A percentile compares a stretch with the other conserved stretches of the same genome.
These are phyloP conservation scores for Trypanosoma avium DNA, from an alignment of 208 protist species.

Conservation along the genomic window DNA sequence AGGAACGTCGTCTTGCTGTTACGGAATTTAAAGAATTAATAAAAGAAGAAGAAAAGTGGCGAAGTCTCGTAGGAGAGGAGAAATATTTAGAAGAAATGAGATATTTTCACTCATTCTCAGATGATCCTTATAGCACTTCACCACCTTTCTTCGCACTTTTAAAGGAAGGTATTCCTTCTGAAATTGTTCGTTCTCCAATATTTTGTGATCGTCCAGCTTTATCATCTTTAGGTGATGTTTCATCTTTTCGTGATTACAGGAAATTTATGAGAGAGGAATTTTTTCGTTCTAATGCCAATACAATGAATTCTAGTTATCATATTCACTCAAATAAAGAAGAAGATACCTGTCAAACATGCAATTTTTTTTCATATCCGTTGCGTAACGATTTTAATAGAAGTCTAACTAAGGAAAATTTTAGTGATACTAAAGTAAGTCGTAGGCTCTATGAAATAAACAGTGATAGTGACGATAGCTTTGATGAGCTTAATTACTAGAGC, in stretches of 20 bases:
- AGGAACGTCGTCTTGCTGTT: conserved; percentile 6
- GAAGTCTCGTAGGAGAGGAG: conserved; percentile 10
- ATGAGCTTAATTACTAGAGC: conserved; percentile 24
- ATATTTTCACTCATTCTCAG: conserved; percentile 8
- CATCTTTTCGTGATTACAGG: conserved; percentile 21
- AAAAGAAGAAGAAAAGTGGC: conserved; percentile 10
- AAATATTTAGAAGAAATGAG: conserved; percentile 16
- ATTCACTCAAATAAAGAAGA: background rate
- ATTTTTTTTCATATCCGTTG: background rate
- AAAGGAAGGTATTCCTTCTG: conserved; percentile 6
- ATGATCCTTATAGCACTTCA: background rate
- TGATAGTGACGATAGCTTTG: conserved; percentile 21
- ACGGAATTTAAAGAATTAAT: background rate
- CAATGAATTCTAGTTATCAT: background rate
- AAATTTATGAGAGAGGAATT: conserved; percentile 15
- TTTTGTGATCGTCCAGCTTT: background rate
- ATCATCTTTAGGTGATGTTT: conserved; percentile 9
- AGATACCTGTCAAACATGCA: conserved; percentile 1
- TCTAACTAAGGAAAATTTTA: too few relatives aligned
- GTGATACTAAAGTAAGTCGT: background rate
- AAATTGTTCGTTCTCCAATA: conserved; percentile 7
- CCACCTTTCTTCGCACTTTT: conserved; percentile 9
- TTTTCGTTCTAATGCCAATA: conserved; percentile 2
- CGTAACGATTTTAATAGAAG: too few relatives aligned
- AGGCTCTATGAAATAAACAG: conserved; percentile 5